Base-by-base conservation (phyloP, 2,329 filamentous ascomycete species). In the Phyllosticta capitalensis region DNA sequence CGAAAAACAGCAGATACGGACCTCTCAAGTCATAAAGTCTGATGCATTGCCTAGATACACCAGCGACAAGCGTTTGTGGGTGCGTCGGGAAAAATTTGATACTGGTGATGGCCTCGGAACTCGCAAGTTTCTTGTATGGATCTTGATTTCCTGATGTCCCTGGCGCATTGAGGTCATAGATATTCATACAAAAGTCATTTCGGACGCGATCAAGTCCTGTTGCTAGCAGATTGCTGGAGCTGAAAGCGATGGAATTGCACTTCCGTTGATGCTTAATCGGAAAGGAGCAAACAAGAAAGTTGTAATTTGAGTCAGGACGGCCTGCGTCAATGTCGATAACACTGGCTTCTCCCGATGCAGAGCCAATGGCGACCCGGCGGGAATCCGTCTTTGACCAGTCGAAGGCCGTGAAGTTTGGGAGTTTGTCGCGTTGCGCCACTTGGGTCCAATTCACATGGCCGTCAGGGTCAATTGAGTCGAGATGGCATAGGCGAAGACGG, bases 161-260 rank as follows among this genome's bases (percentile, higher is more conserved):
- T 75, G 67, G 64, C 60, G 68, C 82, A 65, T 83, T 86, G 58
- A 91, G 80, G 70, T 95, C 89, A 82, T 89, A 94, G 28, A 94
- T 86, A 66, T 92, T 89, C 54, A 95, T 79, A 66, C 88, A 91
- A 63, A 87, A 83, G 68, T 94, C 90, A 72, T 89, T 91, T 30
- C 90, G 83, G 22, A 92, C 89, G 65, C 88, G 82, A 67, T 94
- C 90, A 56, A 94, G 77, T 1, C 88, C 90, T 26, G 91, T 88
- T 9, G 89, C 90, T 56, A 95, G 76, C 59, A 88, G 78, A 55
- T 78, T 75, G 19, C 87, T 86, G 3, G 83, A 84, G 67, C 85
- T 92, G 74, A 94, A 91, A 3, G 89, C 86, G 49, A 94, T 88
- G 0, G 89, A 88, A 67, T 92, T 90, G 66, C 88, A 92, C 51